These are phyloP conservation scores for Septoria petroselini DNA, from an alignment of 2,329 filamentous ascomycete genomes.

Conservation along the genomic window DNA sequence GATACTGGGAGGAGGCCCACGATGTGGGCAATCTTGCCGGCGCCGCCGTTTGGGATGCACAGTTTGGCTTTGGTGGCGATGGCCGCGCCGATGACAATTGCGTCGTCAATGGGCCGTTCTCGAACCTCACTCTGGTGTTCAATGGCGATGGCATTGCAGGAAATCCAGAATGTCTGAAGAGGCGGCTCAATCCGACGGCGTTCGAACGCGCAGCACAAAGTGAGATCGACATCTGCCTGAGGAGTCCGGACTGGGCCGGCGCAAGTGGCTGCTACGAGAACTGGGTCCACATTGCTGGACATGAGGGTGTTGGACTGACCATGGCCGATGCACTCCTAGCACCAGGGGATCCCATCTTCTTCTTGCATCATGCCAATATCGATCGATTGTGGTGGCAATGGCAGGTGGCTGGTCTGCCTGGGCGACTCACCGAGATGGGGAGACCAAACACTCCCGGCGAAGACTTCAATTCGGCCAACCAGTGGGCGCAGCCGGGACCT, in stretches of 20 bases:
- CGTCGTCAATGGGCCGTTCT: conserved; percentile 22
- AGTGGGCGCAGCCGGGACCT: conserved; percentile 23
- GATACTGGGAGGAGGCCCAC: conserved; percentile 24
- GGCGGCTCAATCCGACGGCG: conserved; percentile 15
- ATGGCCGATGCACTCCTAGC: conserved; percentile 27
- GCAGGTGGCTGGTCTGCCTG: conserved; percentile 16
- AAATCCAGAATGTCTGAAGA: conserved; percentile 16
- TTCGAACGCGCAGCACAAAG: conserved; percentile 19
- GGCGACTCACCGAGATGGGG: conserved; percentile 19
- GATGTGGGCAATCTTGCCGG: conserved; percentile 20
- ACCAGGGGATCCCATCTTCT: conserved; percentile 28
- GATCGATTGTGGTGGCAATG: conserved; percentile 26
- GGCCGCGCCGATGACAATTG: conserved; percentile 14
- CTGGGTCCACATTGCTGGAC: conserved; percentile 23
- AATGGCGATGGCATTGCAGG: conserved; percentile 11
- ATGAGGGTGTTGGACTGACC: conserved; percentile 23
- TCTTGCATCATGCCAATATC: conserved; percentile 28
- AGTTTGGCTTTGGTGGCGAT: conserved; percentile 22
- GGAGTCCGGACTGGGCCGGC: conserved; percentile 15
- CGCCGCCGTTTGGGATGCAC: conserved; percentile 23
- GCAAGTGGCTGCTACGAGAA: conserved; percentile 25
- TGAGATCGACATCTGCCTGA: conserved; percentile 21
- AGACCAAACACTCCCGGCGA: conserved; percentile 22
- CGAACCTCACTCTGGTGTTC: conserved; percentile 19
- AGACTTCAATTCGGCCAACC: conserved; percentile 21